phyloP scores from a whole-genome alignment of 495 filamentous ascomycete species.

The Parachaetomium inaequale region DNA sequence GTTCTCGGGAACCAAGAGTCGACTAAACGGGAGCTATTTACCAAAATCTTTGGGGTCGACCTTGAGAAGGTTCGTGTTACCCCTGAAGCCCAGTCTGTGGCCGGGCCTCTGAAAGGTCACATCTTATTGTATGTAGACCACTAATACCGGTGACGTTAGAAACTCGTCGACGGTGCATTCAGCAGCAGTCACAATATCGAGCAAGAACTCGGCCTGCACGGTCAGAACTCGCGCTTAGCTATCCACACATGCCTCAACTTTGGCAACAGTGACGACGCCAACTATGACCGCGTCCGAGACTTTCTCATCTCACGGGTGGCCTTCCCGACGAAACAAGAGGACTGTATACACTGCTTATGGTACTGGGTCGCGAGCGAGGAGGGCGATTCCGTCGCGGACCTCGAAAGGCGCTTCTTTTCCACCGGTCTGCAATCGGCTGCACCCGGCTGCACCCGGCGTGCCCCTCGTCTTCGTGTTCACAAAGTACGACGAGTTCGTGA shows the following conservation, averaged over 20 bases:
- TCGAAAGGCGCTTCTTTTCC: slow-evolving; percentile 27
- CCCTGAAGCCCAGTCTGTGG: not conserved
- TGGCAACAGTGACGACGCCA: slow-evolving; percentile 12
- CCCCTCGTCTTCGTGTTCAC: slow-evolving; percentile 28
- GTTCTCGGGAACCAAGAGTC: slow-evolving; percentile 31
- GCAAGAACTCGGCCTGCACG: slow-evolving; percentile 22
- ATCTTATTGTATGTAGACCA: not conserved
- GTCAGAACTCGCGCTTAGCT: slow-evolving; percentile 26
- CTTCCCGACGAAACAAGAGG: not conserved
- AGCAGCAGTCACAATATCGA: slow-evolving; percentile 23
- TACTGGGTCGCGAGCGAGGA: slow-evolving; percentile 32
- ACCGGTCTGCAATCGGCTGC: slow-evolving; percentile 8
- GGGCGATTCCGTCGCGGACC: slow-evolving; percentile 8
- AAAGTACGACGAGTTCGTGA: slow-evolving; percentile 33
- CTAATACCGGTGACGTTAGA: slow-evolving; percentile 6
- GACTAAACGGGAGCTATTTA: slow-evolving; percentile 32
- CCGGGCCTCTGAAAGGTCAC: not conserved
- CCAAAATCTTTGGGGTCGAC: slow-evolving; percentile 29
- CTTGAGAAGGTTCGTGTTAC: slow-evolving; percentile 25
- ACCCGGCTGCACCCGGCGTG: slow-evolving; percentile 14
- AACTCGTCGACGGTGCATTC: slow-evolving; percentile 25
- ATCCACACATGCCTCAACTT: slow-evolving; percentile 30
- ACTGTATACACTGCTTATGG: slow-evolving; percentile 31
- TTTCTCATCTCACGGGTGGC: slow-evolving; percentile 11
- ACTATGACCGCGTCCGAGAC: slow-evolving; percentile 18